phyloP scores from a whole-genome alignment of 2,329 filamentous ascomycete species.

The Trichoderma oligosporum region DNA sequence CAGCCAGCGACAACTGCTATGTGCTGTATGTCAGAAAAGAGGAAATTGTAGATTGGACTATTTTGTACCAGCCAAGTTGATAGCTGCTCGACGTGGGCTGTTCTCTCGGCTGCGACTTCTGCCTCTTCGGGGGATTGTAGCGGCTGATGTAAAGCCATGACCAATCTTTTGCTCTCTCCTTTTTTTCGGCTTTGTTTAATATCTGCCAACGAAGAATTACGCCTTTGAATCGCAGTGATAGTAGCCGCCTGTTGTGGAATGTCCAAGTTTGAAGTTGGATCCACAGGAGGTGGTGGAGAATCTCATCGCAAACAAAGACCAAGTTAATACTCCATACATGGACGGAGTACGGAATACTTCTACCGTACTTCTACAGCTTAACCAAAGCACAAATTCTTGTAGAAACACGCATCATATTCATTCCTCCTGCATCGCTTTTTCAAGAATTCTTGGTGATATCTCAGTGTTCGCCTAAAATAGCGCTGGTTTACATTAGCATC shows the following conservation, averaged over 20 bases:
- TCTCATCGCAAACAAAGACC: background rate
- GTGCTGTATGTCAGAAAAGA: conserved; percentile 42
- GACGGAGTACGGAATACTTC: too few species aligned
- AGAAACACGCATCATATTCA: background rate
- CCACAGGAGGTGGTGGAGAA: background rate
- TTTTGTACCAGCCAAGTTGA: conserved; percentile 39
- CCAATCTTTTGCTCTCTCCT: background rate
- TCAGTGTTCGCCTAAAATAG: background rate
- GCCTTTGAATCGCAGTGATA: background rate
- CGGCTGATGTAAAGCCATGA: background rate
- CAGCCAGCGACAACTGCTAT: conserved; percentile 43
- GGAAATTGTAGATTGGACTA: conserved; percentile 50
- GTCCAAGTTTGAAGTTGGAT: background rate
- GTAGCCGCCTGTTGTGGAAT: background rate
- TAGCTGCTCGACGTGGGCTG: conserved; percentile 32
- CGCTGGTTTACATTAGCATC: background rate
- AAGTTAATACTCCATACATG: too few species aligned
- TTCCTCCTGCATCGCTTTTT: too few species aligned
- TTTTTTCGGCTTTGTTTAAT: too few species aligned
- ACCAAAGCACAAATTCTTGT: too few species aligned
- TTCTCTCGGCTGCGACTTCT: background rate
- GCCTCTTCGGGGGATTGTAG: background rate
- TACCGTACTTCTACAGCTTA: too few species aligned
- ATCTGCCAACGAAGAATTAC: too few species aligned
- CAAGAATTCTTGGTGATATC: too few species aligned